Evolutionary conservation across 495 filamentous ascomycete species (phyloP), one percentile per base, ranked within the genome.

Genomic region (Hypoxylon rickii): DNA sequence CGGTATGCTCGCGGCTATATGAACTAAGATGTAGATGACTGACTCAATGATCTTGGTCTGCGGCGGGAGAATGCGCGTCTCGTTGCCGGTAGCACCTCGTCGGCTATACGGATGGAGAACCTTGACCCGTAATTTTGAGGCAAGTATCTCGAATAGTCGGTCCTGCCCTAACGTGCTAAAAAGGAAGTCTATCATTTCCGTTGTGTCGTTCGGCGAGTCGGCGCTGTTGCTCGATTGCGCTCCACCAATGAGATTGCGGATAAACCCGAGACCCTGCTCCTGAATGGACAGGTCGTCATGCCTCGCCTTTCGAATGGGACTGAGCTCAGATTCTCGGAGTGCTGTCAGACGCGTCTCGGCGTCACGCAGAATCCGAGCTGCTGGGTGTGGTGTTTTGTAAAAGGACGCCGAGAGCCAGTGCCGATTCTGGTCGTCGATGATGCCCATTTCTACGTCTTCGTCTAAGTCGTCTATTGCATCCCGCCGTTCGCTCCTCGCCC

Each of bases 161-260:
- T 88, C 81, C 61, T 89, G 79, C 13, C 89, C 90, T n/a, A 96
- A 73, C 41, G 83, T 78, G 31, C 72, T 76, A 67, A 96, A 87
- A n/a, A 97, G 69, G 63, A 83, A 83, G 57, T 96, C 91, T 51
- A 96, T 87, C 85, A 96, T 92, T 57, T 90, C 87, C 6, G 80
- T 73, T 13, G 45, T 66, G 42, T 69, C 72, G 43, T 61, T 61
- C n/a, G 69, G 62, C 49, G 83, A 81, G 51, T 93, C 90, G 32
- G 89, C 80, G 76, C 86, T 87, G 43, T 81, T 81, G 2, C 75
- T 68, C 7, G 82, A 79, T 19, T 82, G 83, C 7, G 74, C 67
- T 10, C 86, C 87, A 49, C 84, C 86, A 56, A 96, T 86, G n/a
- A 96, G 76, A 68, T 98, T 98, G 39, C 92, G 81, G 45, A 98